phyloP scores from a whole-genome alignment of 345 rosid genomes.

The Sonneratia alba region DNA sequence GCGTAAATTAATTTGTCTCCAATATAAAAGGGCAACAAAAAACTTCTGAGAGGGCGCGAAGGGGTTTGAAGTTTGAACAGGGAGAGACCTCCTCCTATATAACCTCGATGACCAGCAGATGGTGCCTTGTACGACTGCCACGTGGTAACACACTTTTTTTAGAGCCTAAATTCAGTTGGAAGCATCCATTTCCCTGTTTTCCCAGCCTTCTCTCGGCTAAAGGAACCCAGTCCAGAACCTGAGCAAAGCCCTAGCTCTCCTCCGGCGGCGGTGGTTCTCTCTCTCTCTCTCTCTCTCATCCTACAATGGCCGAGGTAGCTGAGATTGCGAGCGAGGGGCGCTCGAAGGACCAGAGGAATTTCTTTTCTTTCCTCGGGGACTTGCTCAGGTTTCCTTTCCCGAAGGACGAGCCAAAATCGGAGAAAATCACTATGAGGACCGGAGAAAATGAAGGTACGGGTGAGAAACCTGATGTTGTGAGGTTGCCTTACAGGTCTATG shows the following conservation, averaged over 20 bases:
- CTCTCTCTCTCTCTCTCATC: not conserved
- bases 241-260: not conserved
- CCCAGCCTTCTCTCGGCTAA: too few relatives aligned
- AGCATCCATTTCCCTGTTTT: too few relatives aligned
- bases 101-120: too few relatives aligned
- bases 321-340: slow-evolving; percentile 5
- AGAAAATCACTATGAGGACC: not conserved
- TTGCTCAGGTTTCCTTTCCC: slow-evolving; percentile 13
- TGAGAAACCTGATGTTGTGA: slow-evolving; percentile 10
- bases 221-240: too few relatives aligned
- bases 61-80: too few relatives aligned
- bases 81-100: too few relatives aligned
- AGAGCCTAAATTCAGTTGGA: not conserved
- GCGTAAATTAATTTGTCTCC: too few relatives aligned
- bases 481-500: slow-evolving; percentile 3
- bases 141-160: too few relatives aligned
- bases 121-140: too few relatives aligned
- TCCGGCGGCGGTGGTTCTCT: not conserved
- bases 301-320: not conserved
- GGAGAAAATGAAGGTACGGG: not conserved
- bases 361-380: slow-evolving; percentile 10
- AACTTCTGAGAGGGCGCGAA: too few relatives aligned
- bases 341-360: slow-evolving; percentile 1
- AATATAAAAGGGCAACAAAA: not conserved
- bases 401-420: slow-evolving; percentile 7